phyloP scores from a whole-genome alignment of 106 monocot genomes.

The Posidonia australis region DNA sequence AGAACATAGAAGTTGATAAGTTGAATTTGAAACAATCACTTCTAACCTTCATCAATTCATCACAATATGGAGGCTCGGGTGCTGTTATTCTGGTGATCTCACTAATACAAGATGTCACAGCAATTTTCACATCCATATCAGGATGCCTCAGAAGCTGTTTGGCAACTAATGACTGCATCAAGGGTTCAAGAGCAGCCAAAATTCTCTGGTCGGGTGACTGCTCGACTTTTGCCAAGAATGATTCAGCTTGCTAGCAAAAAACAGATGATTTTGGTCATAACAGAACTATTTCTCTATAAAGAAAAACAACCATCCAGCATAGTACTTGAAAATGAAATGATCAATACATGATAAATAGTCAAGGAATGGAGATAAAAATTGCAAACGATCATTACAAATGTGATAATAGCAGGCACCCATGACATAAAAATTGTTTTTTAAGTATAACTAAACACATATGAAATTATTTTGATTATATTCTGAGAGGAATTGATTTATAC shows the following conservation, averaged over 20 bases:
- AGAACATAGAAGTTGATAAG: background rate
- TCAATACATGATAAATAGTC: too few species aligned
- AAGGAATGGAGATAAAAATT: background rate
- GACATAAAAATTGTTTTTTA: too few species aligned
- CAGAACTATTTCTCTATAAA: too few species aligned
- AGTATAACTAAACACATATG: too few species aligned
- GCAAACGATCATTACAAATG: background rate
- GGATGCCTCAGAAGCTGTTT: constrained; percentile 26
- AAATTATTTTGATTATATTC: too few species aligned
- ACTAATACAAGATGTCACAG: constrained; percentile 24
- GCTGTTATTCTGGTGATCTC: constrained; percentile 38
- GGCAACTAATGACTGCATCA: constrained; percentile 18
- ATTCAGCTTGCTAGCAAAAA: constrained; percentile 21
- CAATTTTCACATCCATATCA: constrained; percentile 24
- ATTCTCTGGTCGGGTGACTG: constrained; percentile 25
- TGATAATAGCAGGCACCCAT: background rate
- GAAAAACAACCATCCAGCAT: background rate
- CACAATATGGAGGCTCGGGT: constrained; percentile 26
- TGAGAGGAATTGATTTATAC: too few species aligned
- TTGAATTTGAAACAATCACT: background rate
- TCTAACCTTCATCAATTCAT: constrained; percentile 33
- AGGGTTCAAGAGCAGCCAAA: constrained; percentile 20
- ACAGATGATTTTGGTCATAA: background rate
- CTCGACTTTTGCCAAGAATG: constrained; percentile 14
- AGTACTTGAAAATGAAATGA: background rate